Evolutionary conservation across 257 asterid species (phyloP).

Genomic region (Penstemon eatonii): DNA sequence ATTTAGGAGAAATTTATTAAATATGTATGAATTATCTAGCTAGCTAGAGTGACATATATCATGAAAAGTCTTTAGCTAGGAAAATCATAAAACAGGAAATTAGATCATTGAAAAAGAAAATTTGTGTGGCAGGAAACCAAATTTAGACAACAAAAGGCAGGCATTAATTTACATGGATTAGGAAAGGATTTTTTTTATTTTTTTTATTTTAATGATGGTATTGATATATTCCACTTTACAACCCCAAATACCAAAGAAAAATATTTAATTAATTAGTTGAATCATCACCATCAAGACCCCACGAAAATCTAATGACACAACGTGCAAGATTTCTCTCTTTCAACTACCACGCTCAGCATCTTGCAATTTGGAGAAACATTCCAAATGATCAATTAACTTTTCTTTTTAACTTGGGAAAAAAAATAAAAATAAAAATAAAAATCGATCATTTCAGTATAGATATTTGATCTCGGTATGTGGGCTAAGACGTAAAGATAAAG

Average conservation of each 20-base stretch:
- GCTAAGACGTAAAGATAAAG: too few species aligned
- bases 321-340: constrained; percentile 32
- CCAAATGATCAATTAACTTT: background rate
- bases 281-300: constrained; percentile 36
- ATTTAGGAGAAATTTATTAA: too few species aligned
- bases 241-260: background rate
- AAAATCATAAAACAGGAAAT: constrained; percentile 5
- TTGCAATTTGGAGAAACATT: constrained; percentile 4
- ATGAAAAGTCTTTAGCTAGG: background rate
- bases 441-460: too few species aligned
- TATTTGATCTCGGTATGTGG: too few species aligned
- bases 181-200: background rate
- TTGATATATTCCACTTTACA: constrained; percentile 16
- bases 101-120: background rate
- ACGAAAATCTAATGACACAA: constrained; percentile 47
- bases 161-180: constrained; percentile 9
- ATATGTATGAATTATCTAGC: background rate
- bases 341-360: constrained; percentile 21
- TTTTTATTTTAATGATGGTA: background rate
- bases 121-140: background rate
- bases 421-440: too few species aligned
- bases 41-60: background rate
- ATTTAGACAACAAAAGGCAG: constrained; percentile 16
- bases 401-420: too few species aligned
- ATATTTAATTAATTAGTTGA: constrained; percentile 29